These are phyloP conservation scores for Mrakia gelida DNA, from an alignment of 768 basidiomycete genomes.

Conservation along the genomic window DNA sequence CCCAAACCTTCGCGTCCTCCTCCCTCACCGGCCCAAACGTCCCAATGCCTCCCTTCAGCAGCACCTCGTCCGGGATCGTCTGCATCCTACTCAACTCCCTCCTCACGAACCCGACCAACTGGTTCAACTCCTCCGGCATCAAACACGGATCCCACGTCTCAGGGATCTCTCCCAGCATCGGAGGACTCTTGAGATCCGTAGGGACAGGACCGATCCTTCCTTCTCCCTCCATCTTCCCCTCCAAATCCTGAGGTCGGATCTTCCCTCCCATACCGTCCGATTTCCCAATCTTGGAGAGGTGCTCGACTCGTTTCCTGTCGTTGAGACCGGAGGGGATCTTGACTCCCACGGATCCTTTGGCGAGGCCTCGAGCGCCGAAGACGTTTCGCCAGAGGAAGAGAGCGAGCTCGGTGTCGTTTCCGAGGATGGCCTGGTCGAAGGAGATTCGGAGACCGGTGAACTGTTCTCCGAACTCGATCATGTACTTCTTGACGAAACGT, in stretches of 20 bases:
- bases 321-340: conserved; percentile 25
- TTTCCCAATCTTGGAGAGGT: conserved; percentile 21
- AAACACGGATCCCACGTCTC: conserved; percentile 24
- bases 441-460: conserved; percentile 16
- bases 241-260: conserved; percentile 21
- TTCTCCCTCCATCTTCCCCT: conserved; percentile 27
- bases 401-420: conserved; percentile 24
- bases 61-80: conserved; percentile 26
- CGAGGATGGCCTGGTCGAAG: conserved; percentile 26
- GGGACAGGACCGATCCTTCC: conserved; percentile 31
- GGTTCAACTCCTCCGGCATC: conserved; percentile 22
- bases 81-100: conserved; percentile 27
- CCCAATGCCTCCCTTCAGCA: conserved; percentile 21
- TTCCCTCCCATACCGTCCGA: conserved; percentile 27
- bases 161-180: conserved; percentile 25
- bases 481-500: conserved; percentile 30
- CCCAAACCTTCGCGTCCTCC: conserved; percentile 24
- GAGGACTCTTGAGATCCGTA: conserved; percentile 23
- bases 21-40: conserved; percentile 25
- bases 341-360: conserved; percentile 22
- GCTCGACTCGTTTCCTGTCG: conserved; percentile 11
- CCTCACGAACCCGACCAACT: conserved; percentile 30
- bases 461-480: conserved; percentile 29
- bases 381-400: conserved; percentile 31
- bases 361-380: conserved; percentile 24